Base-by-base conservation (phyloP, 1,284 basidiomycete species). In the Xerocomus nothofagi region DNA sequence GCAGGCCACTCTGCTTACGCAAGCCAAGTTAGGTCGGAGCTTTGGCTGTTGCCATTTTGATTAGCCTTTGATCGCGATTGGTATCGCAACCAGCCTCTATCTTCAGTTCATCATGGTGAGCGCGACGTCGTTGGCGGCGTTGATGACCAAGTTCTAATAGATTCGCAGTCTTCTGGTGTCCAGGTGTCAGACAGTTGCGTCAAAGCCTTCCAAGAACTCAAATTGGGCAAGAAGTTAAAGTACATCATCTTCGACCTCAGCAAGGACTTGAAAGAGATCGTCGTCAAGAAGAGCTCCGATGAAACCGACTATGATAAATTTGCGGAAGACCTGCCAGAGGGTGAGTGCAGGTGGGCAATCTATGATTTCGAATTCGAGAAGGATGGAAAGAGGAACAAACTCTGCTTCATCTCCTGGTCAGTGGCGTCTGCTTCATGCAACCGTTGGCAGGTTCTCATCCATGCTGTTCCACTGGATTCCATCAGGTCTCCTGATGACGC, bases 351-450 rank as follows among this genome's bases (percentile, higher is more conserved):
- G 71, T 99, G 88, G 84, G 95, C 89, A 27, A 82, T 98, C 39
- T 98, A 94, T 71, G 95, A 98, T 72, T 88, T 96, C 56, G 86
- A 92, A 67, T 98, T 79, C 66, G 82, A 90, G 74, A 85, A 84
- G 56, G 91, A 77, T 17, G 91, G 78, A 53, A 87, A 82, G 73
- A 81, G 95, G 71, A 96, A 90, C 81, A 98, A 98, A 80, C 80
- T 98, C 59, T 76, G 78, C 63, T 98, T 98, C 70, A 70, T 84
- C 72, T 82, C 85, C 51, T 99, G 96, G 86, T 87, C 64, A 65
- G 82, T 76, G 26, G 42, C 52, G 32, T 39, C 26, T 18, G 3
- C 24, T 41, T 10, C 5, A 23, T 26, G 24, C 11, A 6, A 17
- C 12, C 29, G 18, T 20, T 34, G 3, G 20, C 40, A 31, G 15